Percentiles rank a stretch among this genome's conserved stretches.
These are phyloP conservation scores for Coemansia sp. DNA, from an alignment of 371 early-diverging fungal species.

Conservation along the genomic window DNA sequence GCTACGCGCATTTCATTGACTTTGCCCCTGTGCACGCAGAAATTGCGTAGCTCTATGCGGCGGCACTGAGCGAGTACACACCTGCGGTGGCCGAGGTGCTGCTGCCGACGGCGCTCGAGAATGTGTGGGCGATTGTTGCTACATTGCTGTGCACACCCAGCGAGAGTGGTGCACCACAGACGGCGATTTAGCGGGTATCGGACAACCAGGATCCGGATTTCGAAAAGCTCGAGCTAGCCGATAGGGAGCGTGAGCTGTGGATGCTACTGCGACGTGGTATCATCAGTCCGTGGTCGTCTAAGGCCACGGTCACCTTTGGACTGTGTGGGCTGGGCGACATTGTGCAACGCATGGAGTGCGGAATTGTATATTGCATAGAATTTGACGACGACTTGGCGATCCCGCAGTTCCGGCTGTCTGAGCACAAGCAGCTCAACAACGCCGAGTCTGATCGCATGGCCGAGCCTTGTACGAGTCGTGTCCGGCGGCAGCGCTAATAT, in stretches of 20 bases:
- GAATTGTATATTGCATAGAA: conserved; percentile 63
- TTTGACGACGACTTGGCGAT: conserved; percentile 25
- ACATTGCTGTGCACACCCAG: conserved; percentile 43
- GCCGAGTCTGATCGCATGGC: conserved; percentile 93
- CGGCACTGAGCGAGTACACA: conserved; percentile 31
- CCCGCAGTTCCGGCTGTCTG: conserved; percentile 21
- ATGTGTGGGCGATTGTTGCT: conserved; percentile 40
- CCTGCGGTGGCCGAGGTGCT: conserved; percentile 12
- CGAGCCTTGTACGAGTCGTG: conserved; percentile 63
- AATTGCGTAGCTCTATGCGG: conserved; percentile 1
- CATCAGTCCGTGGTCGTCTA: conserved; percentile 98
- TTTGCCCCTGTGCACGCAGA: conserved; percentile 8
- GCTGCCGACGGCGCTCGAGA: conserved; percentile 5
- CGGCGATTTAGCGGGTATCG: conserved; percentile 23
- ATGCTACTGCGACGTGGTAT: conserved; percentile 90
- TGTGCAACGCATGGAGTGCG: conserved; percentile 87
- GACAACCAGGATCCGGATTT: conserved; percentile 2
- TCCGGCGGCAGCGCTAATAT: conserved; percentile 66
- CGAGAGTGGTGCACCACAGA: conserved; percentile 28
- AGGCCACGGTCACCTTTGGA: conserved; percentile 94
- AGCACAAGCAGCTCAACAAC: conserved; percentile 54
- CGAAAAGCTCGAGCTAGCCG: conserved; percentile 2
- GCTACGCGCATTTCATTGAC: conserved; percentile 44
- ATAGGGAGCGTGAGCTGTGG: conserved; percentile 30
- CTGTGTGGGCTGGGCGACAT: conserved; percentile 74